Conservation (phyloP, 148 eudicot genomes). For the Pharnaceum exiguum region DNA sequence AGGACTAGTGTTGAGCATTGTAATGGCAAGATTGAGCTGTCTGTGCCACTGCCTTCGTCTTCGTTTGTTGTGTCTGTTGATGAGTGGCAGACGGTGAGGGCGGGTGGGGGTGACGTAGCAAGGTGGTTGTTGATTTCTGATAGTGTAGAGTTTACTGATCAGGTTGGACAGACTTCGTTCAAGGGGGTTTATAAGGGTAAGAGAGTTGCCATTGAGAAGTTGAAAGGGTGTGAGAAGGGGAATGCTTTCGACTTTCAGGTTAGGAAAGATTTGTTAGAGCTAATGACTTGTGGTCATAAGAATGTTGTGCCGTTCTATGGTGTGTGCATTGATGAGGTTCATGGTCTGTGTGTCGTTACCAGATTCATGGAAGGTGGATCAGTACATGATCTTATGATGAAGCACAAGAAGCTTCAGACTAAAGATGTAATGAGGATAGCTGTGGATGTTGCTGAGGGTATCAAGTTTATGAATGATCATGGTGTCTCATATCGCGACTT, state of each 20-base stretch:
- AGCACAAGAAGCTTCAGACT: constrained; percentile 69
- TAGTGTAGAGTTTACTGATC: constrained; percentile 60
- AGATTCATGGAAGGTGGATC: constrained; percentile 93
- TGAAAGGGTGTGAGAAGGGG: constrained; percentile 92
- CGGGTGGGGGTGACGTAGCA: constrained; percentile 57
- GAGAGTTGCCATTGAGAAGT: constrained; percentile 69
- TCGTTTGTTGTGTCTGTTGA: constrained; percentile 68
- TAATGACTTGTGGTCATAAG: constrained; percentile 96
- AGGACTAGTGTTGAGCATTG: constrained; percentile 60
- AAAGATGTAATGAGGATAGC: constrained; percentile 78
- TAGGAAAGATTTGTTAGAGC: constrained; percentile 65
- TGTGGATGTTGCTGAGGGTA: constrained; percentile 75
- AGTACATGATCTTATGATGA: constrained; percentile 65
- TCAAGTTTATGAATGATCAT: constrained; percentile 89
- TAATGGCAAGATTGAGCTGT: constrained; percentile 34
- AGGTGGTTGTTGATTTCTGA: constrained; percentile 68
- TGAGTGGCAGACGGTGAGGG: constrained; percentile 89
- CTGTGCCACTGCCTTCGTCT: constrained; percentile 59
- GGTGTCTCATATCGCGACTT: constrained; percentile 83
- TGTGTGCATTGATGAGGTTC: constrained; percentile 66
- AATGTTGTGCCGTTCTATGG: constrained; percentile 77
- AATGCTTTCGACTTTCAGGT: constrained; percentile 72
- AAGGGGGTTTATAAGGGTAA: constrained; percentile 79
- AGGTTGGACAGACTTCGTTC: constrained; percentile 51
- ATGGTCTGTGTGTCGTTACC: constrained; percentile 79